Percentiles rank a stretch among this genome's conserved stretches.
These are phyloP conservation scores for Catunica adiposa DNA, from an alignment of 2,329 filamentous ascomycete species.

Conservation along the genomic window DNA sequence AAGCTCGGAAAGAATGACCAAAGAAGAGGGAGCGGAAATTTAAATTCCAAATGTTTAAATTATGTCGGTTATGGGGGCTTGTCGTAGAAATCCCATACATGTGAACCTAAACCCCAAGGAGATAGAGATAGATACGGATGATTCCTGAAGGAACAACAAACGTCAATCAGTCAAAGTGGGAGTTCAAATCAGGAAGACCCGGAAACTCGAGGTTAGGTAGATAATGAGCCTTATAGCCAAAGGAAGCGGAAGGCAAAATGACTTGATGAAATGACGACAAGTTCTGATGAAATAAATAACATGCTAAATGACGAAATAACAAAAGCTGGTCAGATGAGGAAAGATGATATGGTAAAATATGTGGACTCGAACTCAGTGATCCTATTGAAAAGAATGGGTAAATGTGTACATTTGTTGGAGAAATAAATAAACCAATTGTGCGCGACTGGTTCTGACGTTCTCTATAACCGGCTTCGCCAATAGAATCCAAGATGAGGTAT, in stretches of 20 bases:
- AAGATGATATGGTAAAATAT: not conserved
- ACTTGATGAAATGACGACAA: too few relatives aligned
- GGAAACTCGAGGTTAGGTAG: not conserved
- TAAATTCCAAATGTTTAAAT: too few relatives aligned
- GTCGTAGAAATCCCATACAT: too few relatives aligned
- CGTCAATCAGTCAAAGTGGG: not conserved
- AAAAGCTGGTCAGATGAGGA: not conserved
- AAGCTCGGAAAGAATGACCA: not conserved
- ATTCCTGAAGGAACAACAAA: constrained; percentile 5
- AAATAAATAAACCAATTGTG: not conserved
- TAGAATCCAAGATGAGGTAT: not conserved
- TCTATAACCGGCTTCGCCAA: not conserved
- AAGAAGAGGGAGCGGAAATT: not conserved
- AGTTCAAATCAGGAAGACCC: not conserved
- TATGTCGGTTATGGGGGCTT: too few relatives aligned
- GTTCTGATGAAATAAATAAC: not conserved
- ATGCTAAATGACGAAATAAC: not conserved
- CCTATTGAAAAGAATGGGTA: not conserved
- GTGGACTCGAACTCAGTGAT: not conserved
- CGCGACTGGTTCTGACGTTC: not conserved
- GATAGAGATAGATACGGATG: not conserved
- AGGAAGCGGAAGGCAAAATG: too few relatives aligned
- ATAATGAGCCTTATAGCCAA: too few relatives aligned
- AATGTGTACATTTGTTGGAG: not conserved
- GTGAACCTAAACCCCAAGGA: not conserved